A percentile compares a stretch with the other conserved stretches of the same genome.
These are phyloP conservation scores for Neoarthrinium moseri DNA, from an alignment of 2,329 filamentous ascomycete species.

Conservation along the genomic window DNA sequence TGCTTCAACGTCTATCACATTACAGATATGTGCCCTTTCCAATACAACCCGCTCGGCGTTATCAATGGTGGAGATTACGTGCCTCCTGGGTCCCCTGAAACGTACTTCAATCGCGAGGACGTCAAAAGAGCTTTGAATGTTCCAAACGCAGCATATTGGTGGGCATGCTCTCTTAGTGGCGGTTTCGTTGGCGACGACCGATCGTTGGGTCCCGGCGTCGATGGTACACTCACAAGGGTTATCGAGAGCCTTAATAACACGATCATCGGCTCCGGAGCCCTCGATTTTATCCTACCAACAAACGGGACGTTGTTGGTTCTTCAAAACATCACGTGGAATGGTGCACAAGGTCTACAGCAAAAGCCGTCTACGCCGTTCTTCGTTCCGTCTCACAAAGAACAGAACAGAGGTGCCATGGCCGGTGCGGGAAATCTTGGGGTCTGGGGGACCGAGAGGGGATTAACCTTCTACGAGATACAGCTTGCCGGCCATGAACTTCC, in stretches of 20 bases:
- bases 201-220: slow-evolving; percentile 45
- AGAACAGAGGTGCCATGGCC: slow-evolving; percentile 1
- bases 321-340: background rate
- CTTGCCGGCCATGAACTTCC: slow-evolving; percentile 2
- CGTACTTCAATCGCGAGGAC: background rate
- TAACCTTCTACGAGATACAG: background rate
- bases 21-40: background rate
- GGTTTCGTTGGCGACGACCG: slow-evolving; percentile 64
- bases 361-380: background rate
- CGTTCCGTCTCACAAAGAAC: background rate
- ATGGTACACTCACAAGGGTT: slow-evolving; percentile 31
- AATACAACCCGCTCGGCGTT: background rate
- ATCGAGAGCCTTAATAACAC: background rate
- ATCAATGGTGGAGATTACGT: background rate
- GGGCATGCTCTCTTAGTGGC: background rate
- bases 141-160: background rate
- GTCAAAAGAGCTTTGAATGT: background rate
- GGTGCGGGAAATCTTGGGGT: background rate
- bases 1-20: slow-evolving; percentile 3
- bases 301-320: background rate
- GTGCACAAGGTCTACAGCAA: background rate
- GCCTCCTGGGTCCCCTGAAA: background rate
- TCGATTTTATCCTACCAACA: background rate
- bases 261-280: background rate
- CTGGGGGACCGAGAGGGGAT: background rate